Base-by-base conservation (phyloP, 179 eudicot genomes). In the Pouteria campechiana region DNA sequence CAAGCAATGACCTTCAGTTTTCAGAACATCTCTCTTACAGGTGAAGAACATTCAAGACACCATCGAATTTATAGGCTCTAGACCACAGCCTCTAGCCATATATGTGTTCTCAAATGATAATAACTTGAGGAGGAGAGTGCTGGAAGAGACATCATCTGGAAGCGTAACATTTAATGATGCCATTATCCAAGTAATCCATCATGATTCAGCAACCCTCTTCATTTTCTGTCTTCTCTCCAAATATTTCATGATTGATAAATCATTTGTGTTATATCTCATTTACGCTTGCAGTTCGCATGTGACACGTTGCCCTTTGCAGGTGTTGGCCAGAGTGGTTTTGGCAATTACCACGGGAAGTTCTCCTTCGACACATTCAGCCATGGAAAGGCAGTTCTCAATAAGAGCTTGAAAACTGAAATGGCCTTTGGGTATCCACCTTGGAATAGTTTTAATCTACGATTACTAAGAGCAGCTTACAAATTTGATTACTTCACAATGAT, bases 341-440 rank as follows among this genome's bases (percentile, higher is more conserved):
- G 96, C 12, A 76, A 81, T 44, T 86, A 83, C 60, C 96, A 86
- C 34, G 98, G 98, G 28, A 90, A 90, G 70, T 79, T 65, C 68
- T 65, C 98, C 0, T 90, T 90, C 32, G 98, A 90, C 9, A 61
- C 84, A 0, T 90, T 90, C 58, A 86, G 88, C 70, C 94, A 90
- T 37, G 96, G 82, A 47, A 90, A 90, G 48, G 74, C 94, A 0
- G 79, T 90, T 34, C 54, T 86, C 42, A 46, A 62, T 7, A 55
- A 94, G 54, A 83, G 75, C 41, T 90, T 62, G 67, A 57, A 63
- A 32, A 48, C 68, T 0, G 98, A 90, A 39, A 57, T 90, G 6
- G 64, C 67, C 12, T 63, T 84, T 0, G 68, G 90, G 64, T 78
- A 90, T 57, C 98, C 98, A 5, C 98, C 98, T 34, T 90, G 84